phyloP scores from a whole-genome alignment of 1,139 yeast genomes.

The Nakaseomyces nivariensis region DNA sequence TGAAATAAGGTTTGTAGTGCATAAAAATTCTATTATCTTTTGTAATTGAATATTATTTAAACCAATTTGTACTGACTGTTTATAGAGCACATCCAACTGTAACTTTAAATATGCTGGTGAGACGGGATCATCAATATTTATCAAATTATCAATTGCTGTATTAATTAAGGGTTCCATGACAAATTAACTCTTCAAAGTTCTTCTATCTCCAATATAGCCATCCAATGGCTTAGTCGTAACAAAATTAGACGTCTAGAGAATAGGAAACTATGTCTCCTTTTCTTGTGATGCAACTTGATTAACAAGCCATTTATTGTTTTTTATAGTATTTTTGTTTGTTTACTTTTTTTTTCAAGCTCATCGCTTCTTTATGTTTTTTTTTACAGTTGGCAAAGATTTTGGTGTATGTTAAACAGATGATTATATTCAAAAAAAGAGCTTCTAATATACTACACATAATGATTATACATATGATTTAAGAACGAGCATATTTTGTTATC shows the following conservation, averaged over 20 bases:
- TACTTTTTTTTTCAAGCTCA: not conserved
- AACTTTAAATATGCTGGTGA: not conserved
- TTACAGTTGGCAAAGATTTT: not conserved
- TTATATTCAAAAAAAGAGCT: too few species aligned
- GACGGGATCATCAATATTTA: not conserved
- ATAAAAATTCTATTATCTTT: constrained; percentile 14
- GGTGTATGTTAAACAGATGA: too few species aligned
- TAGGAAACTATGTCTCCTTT: too few species aligned
- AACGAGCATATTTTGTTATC: too few species aligned
- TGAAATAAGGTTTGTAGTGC: constrained; percentile 14
- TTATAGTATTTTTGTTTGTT: not conserved
- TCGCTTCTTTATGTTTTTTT: not conserved
- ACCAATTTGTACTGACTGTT: constrained; percentile 14
- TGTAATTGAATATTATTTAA: constrained; percentile 12
- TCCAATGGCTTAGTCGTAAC: too few species aligned
- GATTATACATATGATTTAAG: too few species aligned
- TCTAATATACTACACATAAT: too few species aligned
- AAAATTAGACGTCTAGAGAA: not conserved
- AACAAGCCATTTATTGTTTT: not conserved
- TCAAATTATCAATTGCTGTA: not conserved
- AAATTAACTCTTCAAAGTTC: not conserved
- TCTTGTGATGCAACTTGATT: too few species aligned
- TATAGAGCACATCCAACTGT: constrained; percentile 12
- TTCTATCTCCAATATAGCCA: not conserved
- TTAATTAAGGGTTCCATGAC: not conserved